Conservation (phyloP, 345 rosid species). For the Passiflora organensis region DNA sequence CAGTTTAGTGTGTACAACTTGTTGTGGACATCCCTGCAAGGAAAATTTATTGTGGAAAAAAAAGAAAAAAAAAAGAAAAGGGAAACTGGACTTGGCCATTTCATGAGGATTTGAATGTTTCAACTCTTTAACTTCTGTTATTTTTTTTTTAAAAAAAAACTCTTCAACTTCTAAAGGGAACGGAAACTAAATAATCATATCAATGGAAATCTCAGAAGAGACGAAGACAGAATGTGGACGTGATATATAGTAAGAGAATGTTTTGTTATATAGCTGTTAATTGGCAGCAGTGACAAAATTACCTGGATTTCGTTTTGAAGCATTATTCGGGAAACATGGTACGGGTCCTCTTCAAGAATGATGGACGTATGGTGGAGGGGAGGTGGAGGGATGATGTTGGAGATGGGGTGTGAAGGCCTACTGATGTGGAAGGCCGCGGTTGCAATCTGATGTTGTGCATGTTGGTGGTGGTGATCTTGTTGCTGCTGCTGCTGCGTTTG, state of each 20-base stretch:
- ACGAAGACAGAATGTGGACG: too few species aligned
- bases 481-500: conserved; percentile 40
- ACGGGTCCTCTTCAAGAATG: conserved; percentile 67
- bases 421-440: conserved; percentile 70
- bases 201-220: too few species aligned
- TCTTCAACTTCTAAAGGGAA: too few species aligned
- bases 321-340: conserved; percentile 65
- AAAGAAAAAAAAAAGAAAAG: too few species aligned
- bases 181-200: too few species aligned
- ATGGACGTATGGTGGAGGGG: conserved; percentile 80
- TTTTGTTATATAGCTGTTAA: too few species aligned
- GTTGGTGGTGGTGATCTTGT: conserved; percentile 10
- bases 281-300: neutral
- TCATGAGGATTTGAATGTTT: too few species aligned
- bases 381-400: conserved; percentile 66
- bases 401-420: conserved; percentile 77
- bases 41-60: too few species aligned
- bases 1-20: conserved; percentile 33
- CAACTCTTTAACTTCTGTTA: too few species aligned
- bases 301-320: conserved; percentile 89
- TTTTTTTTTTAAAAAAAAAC: too few species aligned
- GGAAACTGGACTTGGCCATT: too few species aligned
- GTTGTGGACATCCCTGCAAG: conserved; percentile 32
- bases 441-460: conserved; percentile 30
- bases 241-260: too few species aligned